Base-by-base conservation (phyloP, 208 protist genomes). In the Trypanosoma boissoni region DNA sequence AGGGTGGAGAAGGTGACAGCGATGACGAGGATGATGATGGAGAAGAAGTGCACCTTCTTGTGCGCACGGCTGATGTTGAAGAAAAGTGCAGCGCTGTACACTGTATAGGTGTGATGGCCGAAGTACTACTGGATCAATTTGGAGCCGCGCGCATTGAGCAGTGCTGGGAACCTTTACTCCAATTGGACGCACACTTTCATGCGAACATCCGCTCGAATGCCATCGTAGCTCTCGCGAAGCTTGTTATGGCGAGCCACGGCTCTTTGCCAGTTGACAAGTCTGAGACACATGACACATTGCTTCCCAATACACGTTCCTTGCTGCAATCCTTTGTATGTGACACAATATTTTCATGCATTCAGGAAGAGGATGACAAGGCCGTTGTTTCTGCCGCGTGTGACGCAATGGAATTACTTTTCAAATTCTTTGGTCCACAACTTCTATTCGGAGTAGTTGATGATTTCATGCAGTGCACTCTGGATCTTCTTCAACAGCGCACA, bases 11-110 rank as follows among this genome's bases (percentile, higher is more conserved):
- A 6, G 68, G 55, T 7, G 69, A 71, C 26, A 68, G 42, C 2
- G 66, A 70, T 10, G 51, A 63, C 46, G 58, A 62, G 3, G 60
- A 53, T 12, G 60, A 73, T 61, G 78, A 82, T 28, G 78, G 68
- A 3, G 68, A 79, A 55, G 83, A 91, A 52, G 76, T 88, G 36
- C 71, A 88, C 61, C 39, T 84, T 48, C 73, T 68, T 46, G 78
- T 92, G 57, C 81, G 83, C 48, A 89, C 83, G 44, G 86, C 83
- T 12, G 86, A 95, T 52, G 64, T 92, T 3, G 83, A 92, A 69
- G 83, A 92, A 58, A 91, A 92, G 80, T 78, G 72, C 21, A 74
- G 79, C 43, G 88, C 88, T 16, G 72, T 90, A 21, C 81, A 95
- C 54, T 78, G 64, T 70, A 56, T 95, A 32, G 88, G 88, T 45